Percentiles rank a stretch among this genome's conserved stretches.
Evolutionary conservation across 768 basidiomycete genomes (phyloP).

Genomic region (Naganishia vaughanmartiniae): DNA sequence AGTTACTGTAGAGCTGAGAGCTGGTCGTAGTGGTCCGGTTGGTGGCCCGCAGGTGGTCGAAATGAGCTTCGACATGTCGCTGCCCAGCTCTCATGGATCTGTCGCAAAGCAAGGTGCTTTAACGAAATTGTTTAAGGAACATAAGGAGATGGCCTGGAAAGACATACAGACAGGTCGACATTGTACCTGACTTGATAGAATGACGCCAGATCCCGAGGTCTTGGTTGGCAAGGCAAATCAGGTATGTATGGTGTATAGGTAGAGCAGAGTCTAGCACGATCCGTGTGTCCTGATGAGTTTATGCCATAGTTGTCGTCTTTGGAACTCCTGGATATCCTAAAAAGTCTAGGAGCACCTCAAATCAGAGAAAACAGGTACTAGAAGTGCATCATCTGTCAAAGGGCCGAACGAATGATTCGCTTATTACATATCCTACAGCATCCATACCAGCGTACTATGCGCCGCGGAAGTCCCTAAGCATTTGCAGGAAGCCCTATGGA

Average conservation of each 20-base stretch:
- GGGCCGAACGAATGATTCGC: neutral
- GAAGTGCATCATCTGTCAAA: neutral
- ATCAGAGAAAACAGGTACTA: neutral
- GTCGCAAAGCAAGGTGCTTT: too few relatives aligned
- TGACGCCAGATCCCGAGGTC: neutral
- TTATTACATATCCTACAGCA: neutral
- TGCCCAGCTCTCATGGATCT: too few relatives aligned
- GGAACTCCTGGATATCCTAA: neutral
- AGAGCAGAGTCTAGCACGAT: too few relatives aligned
- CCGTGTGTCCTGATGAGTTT: neutral
- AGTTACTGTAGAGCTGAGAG: too few relatives aligned
- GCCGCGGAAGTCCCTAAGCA: neutral
- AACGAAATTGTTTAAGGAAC: too few relatives aligned
- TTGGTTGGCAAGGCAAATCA: neutral
- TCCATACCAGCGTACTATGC: neutral
- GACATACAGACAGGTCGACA: too few relatives aligned
- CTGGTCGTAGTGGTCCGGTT: too few relatives aligned
- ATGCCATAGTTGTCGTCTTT: neutral
- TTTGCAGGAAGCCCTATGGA: conserved; percentile 1
- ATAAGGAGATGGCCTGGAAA: too few relatives aligned
- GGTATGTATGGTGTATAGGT: neutral
- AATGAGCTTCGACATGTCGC: too few relatives aligned
- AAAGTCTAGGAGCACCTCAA: neutral
- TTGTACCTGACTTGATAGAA: neutral
- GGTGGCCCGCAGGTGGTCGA: too few relatives aligned